These are phyloP conservation scores for Epichloe glyceriae DNA, from an alignment of 2,329 filamentous ascomycete species.

Conservation along the genomic window DNA sequence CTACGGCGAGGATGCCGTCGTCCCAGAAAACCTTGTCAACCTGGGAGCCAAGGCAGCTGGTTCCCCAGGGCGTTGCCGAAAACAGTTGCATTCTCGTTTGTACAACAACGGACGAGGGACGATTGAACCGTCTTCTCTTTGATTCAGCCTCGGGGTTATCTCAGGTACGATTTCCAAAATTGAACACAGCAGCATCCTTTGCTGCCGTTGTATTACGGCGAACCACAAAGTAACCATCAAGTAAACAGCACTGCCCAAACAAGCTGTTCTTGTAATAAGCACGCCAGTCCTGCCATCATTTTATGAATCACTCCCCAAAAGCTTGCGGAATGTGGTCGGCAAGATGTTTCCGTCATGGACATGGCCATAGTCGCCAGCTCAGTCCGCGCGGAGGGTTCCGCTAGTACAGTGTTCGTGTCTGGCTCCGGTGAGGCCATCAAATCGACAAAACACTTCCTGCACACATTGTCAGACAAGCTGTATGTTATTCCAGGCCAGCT, in stretches of 20 bases:
- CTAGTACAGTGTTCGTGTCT: constrained; percentile 40
- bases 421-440: constrained; percentile 36
- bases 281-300: constrained; percentile 3
- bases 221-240: too few species aligned
- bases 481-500: constrained; percentile 32
- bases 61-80: neutral
- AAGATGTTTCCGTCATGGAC: constrained; percentile 5
- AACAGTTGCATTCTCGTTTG: constrained; percentile 3
- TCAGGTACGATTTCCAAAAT: too few species aligned
- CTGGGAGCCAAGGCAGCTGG: neutral
- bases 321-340: neutral
- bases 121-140: constrained; percentile 1
- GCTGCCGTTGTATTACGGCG: too few species aligned
- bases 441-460: constrained; percentile 36
- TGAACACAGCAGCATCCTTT: too few species aligned
- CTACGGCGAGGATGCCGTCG: neutral
- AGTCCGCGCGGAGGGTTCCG: neutral
- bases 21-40: neutral
- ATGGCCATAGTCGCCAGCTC: constrained; percentile 6
- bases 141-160: neutral
- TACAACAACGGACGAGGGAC: constrained; percentile 2
- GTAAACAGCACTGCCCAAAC: neutral
- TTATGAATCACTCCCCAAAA: neutral
- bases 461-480: constrained; percentile 45
- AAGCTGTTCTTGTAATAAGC: constrained; percentile 3